Conservation (phyloP, 2,329 filamentous ascomycete genomes). For the Fusarium burgessii region DNA sequence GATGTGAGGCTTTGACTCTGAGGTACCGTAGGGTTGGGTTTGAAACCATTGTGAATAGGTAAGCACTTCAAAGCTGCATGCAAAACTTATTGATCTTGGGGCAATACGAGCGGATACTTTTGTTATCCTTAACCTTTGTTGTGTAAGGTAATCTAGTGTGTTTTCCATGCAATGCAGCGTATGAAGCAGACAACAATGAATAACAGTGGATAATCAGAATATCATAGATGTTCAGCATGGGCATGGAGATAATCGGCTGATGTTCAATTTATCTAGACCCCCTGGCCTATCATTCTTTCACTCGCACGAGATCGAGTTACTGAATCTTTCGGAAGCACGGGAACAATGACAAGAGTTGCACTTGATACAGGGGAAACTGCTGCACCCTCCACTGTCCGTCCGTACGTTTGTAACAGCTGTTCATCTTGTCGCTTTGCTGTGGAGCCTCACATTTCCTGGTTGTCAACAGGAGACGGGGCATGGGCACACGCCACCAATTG, state of each 20-base stretch:
- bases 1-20: constrained; percentile 15
- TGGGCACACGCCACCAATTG: constrained; percentile 40
- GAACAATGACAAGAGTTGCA: constrained; percentile 13
- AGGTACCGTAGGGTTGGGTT: background rate
- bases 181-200: background rate
- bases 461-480: constrained; percentile 1
- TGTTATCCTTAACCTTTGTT: background rate
- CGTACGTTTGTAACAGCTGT: constrained; percentile 36
- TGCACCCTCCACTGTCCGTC: constrained; percentile 7
- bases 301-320: constrained; percentile 38
- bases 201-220: constrained; percentile 11
- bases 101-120: background rate
- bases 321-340: constrained; percentile 31
- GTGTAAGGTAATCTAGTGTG: background rate
- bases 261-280: constrained; percentile 4
- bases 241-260: constrained; percentile 37
- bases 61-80: background rate
- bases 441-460: constrained; percentile 18
- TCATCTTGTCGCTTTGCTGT: constrained; percentile 36
- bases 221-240: constrained; percentile 14
- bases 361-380: constrained; percentile 2
- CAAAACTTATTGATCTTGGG: background rate
- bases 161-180: background rate
- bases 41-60: background rate
- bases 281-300: constrained; percentile 16